A percentile compares a stretch with the other conserved stretches of the same genome.
Evolutionary conservation across 768 basidiomycete genomes (phyloP).

Genomic region (Lactarius sanguifluus): DNA sequence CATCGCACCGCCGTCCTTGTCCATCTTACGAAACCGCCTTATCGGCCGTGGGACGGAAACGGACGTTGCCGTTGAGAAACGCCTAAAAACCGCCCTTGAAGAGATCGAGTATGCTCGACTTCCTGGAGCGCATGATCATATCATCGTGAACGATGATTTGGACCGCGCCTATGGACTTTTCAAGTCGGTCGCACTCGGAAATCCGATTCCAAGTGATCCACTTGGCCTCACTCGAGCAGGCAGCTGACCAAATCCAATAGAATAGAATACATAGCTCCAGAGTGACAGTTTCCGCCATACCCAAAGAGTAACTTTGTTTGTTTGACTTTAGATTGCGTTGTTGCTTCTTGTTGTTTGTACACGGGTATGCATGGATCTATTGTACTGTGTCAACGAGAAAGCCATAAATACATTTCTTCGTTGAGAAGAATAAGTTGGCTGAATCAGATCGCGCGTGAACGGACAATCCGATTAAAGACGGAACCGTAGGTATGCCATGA

Average conservation of each 20-base stretch:
- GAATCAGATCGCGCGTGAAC: not conserved
- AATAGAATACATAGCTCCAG: not conserved
- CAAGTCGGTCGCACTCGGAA: constrained; percentile 72
- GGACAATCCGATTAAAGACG: constrained; percentile 36
- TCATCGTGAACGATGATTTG: constrained; percentile 89
- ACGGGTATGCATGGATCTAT: not conserved
- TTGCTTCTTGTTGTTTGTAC: not conserved
- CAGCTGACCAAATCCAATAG: not conserved
- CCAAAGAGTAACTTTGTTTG: not conserved
- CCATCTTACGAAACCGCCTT: constrained; percentile 68
- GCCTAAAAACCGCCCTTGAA: constrained; percentile 71
- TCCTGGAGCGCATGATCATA: constrained; percentile 69
- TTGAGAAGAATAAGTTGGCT: not conserved
- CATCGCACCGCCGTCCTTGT: constrained; percentile 82
- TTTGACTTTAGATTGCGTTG: not conserved
- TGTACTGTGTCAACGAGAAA: not conserved
- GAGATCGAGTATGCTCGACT: constrained; percentile 86
- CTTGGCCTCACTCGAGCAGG: constrained; percentile 72
- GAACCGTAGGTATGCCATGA: constrained; percentile 88
- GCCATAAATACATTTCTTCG: constrained; percentile 12
- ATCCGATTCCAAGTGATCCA: constrained; percentile 55
- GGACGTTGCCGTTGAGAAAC: constrained; percentile 65
- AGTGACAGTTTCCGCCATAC: constrained; percentile 3
- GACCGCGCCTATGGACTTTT: constrained; percentile 81
- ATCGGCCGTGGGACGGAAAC: constrained; percentile 82